Percentiles rank a stretch among this genome's conserved stretches.
Evolutionary conservation across 306 rosid genomes (phyloP).

Genomic region (Vigna nakashimae): DNA sequence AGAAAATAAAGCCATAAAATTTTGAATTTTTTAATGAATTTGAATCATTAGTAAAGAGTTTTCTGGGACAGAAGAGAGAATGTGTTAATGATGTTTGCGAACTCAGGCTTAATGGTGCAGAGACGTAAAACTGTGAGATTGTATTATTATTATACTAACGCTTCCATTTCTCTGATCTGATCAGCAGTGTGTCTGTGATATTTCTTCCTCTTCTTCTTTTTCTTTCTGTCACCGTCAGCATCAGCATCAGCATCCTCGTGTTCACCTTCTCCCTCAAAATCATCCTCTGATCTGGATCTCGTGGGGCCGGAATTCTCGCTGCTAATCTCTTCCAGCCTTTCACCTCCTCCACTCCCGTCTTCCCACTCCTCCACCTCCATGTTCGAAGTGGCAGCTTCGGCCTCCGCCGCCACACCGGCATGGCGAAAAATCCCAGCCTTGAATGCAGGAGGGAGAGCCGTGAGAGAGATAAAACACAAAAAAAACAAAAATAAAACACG

Average conservation of each 20-base stretch:
- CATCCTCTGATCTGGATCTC: conserved; percentile 92
- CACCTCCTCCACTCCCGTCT: conserved; percentile 76
- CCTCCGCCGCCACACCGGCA: conserved; percentile 54
- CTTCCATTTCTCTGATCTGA: conserved; percentile 97
- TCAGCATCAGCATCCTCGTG: conserved; percentile 61
- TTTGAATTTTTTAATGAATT: no score
- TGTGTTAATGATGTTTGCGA: neutral
- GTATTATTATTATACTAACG: conserved; percentile 48
- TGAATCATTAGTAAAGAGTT: neutral
- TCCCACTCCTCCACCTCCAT: conserved; percentile 87
- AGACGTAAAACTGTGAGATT: neutral
- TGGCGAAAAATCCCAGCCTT: conserved; percentile 95
- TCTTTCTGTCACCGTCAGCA: conserved; percentile 58
- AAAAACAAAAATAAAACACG: neutral
- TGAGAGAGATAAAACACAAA: neutral
- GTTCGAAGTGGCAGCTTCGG: conserved; percentile 29
- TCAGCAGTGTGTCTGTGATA: conserved; percentile 92
- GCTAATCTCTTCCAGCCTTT: conserved; percentile 73
- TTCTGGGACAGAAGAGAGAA: neutral
- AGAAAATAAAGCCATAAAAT: neutral
- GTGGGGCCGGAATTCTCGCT: conserved; percentile 87
- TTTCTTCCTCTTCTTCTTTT: conserved; percentile 86
- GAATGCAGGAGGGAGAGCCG: neutral
- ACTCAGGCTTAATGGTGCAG: neutral
- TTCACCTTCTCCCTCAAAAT: conserved; percentile 72